These are phyloP conservation scores for Penicillium sp. DNA, from an alignment of 2,329 filamentous ascomycete species.

Conservation along the genomic window DNA sequence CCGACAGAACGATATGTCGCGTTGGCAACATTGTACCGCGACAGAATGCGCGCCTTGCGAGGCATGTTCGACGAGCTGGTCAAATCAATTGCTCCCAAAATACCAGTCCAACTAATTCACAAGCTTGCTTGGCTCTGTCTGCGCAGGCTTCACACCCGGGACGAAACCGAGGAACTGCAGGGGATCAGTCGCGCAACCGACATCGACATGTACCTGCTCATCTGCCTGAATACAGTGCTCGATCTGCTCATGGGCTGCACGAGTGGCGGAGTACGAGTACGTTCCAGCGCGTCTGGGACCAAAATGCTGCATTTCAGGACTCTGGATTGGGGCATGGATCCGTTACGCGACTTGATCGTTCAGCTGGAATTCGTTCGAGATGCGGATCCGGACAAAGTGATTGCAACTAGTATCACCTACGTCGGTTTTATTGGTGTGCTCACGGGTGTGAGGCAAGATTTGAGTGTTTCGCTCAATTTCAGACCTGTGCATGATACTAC, in stretches of 20 bases:
- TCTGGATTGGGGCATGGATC: constrained; percentile 57
- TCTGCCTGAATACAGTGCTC: constrained; percentile 63
- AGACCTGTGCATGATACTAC: constrained; percentile 50
- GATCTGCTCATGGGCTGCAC: constrained; percentile 67
- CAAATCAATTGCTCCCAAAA: constrained; percentile 27
- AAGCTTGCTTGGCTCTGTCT: constrained; percentile 49
- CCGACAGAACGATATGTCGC: constrained; percentile 53
- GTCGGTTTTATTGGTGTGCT: constrained; percentile 53
- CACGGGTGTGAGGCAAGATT: constrained; percentile 47
- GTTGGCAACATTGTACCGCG: constrained; percentile 49
- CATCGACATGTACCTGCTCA: constrained; percentile 59
- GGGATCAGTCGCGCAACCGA: constrained; percentile 55
- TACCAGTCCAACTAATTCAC: constrained; percentile 30
- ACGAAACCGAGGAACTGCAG: constrained; percentile 62
- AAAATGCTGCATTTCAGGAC: constrained; percentile 44
- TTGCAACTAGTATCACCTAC: constrained; percentile 51
- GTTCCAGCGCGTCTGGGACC: constrained; percentile 5
- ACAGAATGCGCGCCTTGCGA: constrained; percentile 45
- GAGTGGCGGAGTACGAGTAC: constrained; percentile 49
- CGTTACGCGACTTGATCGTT: constrained; percentile 51
- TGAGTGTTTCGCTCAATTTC: constrained; percentile 55
- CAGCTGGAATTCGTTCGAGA: constrained; percentile 51
- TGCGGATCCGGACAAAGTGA: constrained; percentile 32
- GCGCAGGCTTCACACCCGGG: constrained; percentile 51
- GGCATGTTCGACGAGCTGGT: constrained; percentile 55